Evolutionary conservation across 2,329 filamentous ascomycete genomes (phyloP).

Genomic region (Plectosphaerella sp.): DNA sequence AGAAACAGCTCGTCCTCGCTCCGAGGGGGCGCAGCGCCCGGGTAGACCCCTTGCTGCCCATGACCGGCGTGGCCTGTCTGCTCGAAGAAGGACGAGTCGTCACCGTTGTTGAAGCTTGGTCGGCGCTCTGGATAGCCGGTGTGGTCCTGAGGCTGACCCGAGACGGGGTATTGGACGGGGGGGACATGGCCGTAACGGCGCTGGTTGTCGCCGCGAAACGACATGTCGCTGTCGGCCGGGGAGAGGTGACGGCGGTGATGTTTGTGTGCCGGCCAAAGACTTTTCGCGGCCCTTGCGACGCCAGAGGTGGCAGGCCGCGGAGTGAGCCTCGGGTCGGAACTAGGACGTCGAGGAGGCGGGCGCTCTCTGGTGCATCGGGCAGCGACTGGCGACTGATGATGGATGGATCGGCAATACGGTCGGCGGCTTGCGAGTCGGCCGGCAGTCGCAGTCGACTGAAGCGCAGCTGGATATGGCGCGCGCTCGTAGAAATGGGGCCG

Average conservation of each 20-base stretch:
- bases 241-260: neutral
- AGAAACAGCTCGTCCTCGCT: constrained; percentile 63
- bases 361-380: neutral
- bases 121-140: constrained; percentile 43
- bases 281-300: neutral
- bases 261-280: neutral
- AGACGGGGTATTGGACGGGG: constrained; percentile 58
- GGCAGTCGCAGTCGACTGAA: too few species aligned
- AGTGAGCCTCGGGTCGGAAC: constrained; percentile 7
- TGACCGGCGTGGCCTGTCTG: constrained; percentile 6
- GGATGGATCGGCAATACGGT: constrained; percentile 1
- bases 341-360: neutral
- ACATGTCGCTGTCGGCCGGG: constrained; percentile 38
- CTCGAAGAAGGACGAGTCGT: constrained; percentile 52
- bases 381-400: neutral
- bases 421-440: neutral
- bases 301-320: neutral
- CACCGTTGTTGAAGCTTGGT: constrained; percentile 72
- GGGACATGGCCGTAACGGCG: constrained; percentile 63
- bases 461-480: too few species aligned
- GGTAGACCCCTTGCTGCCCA: constrained; percentile 19
- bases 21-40: constrained; percentile 16
- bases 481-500: too few species aligned
- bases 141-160: constrained; percentile 33
- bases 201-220: constrained; percentile 58